Evolutionary conservation across 2,329 filamentous ascomycete species (phyloP).

Genomic region (Geoglossum cookeanum): DNA sequence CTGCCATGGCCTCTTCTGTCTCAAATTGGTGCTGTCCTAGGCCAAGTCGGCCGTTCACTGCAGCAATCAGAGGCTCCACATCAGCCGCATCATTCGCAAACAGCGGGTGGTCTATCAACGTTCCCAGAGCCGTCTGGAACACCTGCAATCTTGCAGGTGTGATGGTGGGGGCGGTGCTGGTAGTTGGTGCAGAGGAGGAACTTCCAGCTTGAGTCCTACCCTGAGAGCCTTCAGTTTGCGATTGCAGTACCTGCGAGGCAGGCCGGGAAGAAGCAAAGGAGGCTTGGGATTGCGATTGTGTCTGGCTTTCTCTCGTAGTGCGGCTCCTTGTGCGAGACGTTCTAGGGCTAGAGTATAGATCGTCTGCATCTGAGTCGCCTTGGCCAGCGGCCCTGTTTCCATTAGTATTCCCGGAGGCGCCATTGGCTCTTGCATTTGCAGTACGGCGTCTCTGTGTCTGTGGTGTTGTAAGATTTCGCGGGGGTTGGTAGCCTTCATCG

Average conservation of each 20-base stretch:
- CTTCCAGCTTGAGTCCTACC: constrained; percentile 20
- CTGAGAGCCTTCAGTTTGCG: constrained; percentile 31
- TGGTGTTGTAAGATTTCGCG: background rate
- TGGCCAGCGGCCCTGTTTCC: constrained; percentile 21
- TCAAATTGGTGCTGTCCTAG: constrained; percentile 42
- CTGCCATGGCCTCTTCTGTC: constrained; percentile 53
- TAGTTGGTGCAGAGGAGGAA: constrained; percentile 16
- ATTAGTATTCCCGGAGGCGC: constrained; percentile 19
- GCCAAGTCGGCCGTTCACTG: constrained; percentile 46
- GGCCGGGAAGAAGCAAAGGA: constrained; percentile 68
- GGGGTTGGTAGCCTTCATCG: background rate
- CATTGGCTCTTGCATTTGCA: constrained; percentile 7
- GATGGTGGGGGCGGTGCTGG: constrained; percentile 30
- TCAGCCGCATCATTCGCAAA: constrained; percentile 75
- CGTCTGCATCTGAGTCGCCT: constrained; percentile 34
- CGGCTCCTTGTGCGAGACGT: constrained; percentile 22
- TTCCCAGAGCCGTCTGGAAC: constrained; percentile 68
- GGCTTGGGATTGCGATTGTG: constrained; percentile 34
- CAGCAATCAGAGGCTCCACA: constrained; percentile 52
- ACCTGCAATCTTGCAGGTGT: constrained; percentile 42
- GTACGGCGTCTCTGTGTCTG: background rate
- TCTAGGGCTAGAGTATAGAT: constrained; percentile 31
- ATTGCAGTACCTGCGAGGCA: constrained; percentile 46
- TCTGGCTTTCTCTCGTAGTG: constrained; percentile 20
- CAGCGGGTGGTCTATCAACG: constrained; percentile 61